Conservation (phyloP, 2,329 filamentous ascomycete genomes). For the Phialophora expanda region DNA sequence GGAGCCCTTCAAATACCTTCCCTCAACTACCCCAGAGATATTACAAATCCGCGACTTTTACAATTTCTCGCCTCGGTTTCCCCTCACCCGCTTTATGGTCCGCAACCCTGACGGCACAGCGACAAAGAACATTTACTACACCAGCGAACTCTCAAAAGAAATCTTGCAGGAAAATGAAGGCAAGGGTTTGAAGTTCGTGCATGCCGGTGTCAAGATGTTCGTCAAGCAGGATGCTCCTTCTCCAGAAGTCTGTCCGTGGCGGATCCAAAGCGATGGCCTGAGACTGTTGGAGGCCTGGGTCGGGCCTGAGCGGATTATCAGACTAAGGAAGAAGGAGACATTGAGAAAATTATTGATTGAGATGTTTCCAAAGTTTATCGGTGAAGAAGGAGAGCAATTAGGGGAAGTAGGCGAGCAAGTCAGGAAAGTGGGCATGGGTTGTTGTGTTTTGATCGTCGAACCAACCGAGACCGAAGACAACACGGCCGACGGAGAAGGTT, state of each 20-base stretch:
- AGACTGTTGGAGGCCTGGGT: slow-evolving; percentile 90
- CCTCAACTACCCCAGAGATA: slow-evolving; percentile 72
- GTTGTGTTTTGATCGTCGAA: slow-evolving; percentile 85
- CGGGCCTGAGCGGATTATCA: slow-evolving; percentile 74
- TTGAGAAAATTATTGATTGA: slow-evolving; percentile 83
- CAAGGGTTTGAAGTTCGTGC: slow-evolving; percentile 90
- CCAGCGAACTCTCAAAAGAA: slow-evolving; percentile 78
- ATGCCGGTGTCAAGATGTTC: slow-evolving; percentile 98
- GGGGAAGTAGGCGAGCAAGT: slow-evolving; percentile 88
- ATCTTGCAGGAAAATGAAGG: slow-evolving; percentile 88
- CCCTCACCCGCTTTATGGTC: slow-evolving; percentile 90
- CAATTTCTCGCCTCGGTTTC: slow-evolving; percentile 80
- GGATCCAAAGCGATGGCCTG: slow-evolving; percentile 93
- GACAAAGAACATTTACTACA: slow-evolving; percentile 96
- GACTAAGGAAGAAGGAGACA: slow-evolving; percentile 76
- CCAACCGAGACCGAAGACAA: slow-evolving; percentile 63
- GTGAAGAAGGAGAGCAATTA: slow-evolving; percentile 74
- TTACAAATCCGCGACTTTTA: slow-evolving; percentile 82
- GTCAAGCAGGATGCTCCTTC: slow-evolving; percentile 95
- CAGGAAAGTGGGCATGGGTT: slow-evolving; percentile 81
- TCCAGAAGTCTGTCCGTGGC: slow-evolving; percentile 86
- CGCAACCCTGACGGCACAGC: slow-evolving; percentile 88
- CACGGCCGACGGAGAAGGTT: slow-evolving; percentile 52
- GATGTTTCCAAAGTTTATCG: slow-evolving; percentile 91
- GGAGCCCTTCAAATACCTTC: slow-evolving; percentile 92